Conservation (phyloP, 306 rosid genomes). For the Vachellia collinsii region DNA sequence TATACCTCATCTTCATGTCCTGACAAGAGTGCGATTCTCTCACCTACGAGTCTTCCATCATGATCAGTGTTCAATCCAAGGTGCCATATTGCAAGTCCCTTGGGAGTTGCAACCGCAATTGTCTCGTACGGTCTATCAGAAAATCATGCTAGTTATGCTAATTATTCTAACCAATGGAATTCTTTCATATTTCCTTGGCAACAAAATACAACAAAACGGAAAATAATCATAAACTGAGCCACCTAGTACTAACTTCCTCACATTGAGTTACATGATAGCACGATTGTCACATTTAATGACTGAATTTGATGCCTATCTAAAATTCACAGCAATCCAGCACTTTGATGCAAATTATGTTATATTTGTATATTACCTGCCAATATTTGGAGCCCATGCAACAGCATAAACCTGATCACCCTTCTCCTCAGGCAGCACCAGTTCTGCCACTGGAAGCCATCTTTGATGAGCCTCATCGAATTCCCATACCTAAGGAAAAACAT, state of each 20-base stretch:
- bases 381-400: conserved; percentile 93
- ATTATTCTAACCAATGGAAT: not conserved
- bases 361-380: conserved; percentile 68
- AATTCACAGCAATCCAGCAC: conserved; percentile 10
- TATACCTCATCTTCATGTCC: conserved; percentile 81
- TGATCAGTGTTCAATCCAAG: conserved; percentile 76
- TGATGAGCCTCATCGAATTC: conserved; percentile 96
- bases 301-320: not conserved
- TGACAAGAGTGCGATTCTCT: conserved; percentile 66
- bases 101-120: conserved; percentile 76
- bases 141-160: conserved; percentile 31
- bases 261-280: conserved; percentile 15
- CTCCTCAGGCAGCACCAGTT: conserved; percentile 69
- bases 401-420: conserved; percentile 72
- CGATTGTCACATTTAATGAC: conserved; percentile 4
- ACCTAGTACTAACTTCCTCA: conserved; percentile 26
- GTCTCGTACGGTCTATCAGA: conserved; percentile 70
- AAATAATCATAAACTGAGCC: conserved; percentile 5
- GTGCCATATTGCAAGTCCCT: conserved; percentile 83
- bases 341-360: conserved; percentile 16
- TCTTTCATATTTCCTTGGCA: conserved; percentile 19
- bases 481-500: conserved; percentile 65
- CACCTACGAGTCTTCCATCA: conserved; percentile 76
- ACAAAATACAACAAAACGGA: conserved; percentile 20
- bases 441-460: conserved; percentile 98